Conservation (phyloP, 1,284 basidiomycete species). For the Leccinum discolor region DNA sequence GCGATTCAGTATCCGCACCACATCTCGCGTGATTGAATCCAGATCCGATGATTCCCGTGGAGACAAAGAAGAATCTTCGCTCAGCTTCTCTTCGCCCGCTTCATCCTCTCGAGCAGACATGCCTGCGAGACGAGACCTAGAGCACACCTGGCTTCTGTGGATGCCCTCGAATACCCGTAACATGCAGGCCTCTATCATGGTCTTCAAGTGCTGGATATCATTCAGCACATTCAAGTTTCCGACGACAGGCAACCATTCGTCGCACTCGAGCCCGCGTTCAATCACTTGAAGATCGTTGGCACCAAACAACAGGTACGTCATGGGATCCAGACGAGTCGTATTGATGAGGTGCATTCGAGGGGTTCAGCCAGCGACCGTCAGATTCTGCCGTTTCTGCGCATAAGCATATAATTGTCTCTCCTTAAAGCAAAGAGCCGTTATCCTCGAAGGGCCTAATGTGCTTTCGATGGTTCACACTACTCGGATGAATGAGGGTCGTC, state of each 20-base stretch:
- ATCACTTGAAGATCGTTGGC: constrained; percentile 77
- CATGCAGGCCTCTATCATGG: constrained; percentile 84
- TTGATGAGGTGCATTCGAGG: constrained; percentile 76
- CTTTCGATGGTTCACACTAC: constrained; percentile 85
- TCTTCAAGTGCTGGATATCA: constrained; percentile 84
- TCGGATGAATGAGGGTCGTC: constrained; percentile 80
- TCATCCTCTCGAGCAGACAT: constrained; percentile 55
- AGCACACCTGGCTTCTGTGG: constrained; percentile 44
- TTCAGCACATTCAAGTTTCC: constrained; percentile 82
- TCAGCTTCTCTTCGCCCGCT: constrained; percentile 55
- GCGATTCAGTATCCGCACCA: constrained; percentile 71
- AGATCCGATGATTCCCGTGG: constrained; percentile 72
- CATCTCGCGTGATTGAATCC: constrained; percentile 70
- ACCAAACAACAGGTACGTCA: constrained; percentile 93
- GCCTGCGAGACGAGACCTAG: constrained; percentile 35
- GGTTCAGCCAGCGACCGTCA: constrained; percentile 49
- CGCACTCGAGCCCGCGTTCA: constrained; percentile 78
- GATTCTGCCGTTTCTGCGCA: constrained; percentile 83
- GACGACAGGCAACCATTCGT: constrained; percentile 88
- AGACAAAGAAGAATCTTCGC: constrained; percentile 54
- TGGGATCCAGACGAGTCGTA: constrained; percentile 87
- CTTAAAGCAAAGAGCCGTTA: constrained; percentile 35
- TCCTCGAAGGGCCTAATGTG: constrained; percentile 47
- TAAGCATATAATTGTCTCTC: constrained; percentile 86
- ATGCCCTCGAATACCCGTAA: constrained; percentile 92